Percentiles rank a stretch among this genome's conserved stretches.
Conservation (phyloP, 345 rosid genomes). For the Cardamine resedifolia region DNA sequence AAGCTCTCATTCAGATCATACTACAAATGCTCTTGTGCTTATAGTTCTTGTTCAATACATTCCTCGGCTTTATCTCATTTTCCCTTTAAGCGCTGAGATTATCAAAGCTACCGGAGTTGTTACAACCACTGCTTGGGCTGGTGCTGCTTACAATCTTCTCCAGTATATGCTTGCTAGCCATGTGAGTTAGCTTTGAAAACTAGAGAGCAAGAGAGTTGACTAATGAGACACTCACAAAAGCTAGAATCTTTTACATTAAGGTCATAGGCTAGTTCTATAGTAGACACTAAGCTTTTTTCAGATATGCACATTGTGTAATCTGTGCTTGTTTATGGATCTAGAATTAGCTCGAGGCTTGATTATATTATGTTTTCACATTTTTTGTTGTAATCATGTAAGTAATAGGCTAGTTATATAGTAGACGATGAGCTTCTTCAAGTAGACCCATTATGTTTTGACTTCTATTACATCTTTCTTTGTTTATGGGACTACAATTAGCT, state of each 20-base stretch:
- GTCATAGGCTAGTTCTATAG: not conserved
- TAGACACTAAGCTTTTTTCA: too few species aligned
- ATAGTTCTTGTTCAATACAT: slow-evolving; percentile 79
- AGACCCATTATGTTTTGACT: not conserved
- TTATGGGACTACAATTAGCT: not conserved
- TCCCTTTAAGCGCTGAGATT: slow-evolving; percentile 67
- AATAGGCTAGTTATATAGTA: not conserved
- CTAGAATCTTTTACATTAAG: not conserved
- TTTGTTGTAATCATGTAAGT: not conserved
- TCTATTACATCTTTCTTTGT: not conserved
- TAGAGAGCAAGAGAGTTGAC: not conserved
- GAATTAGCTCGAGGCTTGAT: not conserved
- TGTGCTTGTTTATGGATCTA: not conserved
- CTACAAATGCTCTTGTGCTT: slow-evolving; percentile 71
- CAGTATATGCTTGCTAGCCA: slow-evolving; percentile 91
- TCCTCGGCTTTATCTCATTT: slow-evolving; percentile 73
- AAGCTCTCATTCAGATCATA: slow-evolving; percentile 64
- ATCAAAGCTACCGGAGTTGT: slow-evolving; percentile 79
- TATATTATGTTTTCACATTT: not conserved
- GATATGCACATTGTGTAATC: not conserved
- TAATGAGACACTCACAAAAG: not conserved
- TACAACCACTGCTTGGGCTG: slow-evolving; percentile 92
- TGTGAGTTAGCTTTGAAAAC: slow-evolving; percentile 43
- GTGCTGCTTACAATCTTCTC: slow-evolving; percentile 85
- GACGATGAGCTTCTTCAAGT: not conserved